Evolutionary conservation across 2,329 filamentous ascomycete species (phyloP), one percentile per base, ranked within the genome.

Genomic region (Neonectria hederae): DNA sequence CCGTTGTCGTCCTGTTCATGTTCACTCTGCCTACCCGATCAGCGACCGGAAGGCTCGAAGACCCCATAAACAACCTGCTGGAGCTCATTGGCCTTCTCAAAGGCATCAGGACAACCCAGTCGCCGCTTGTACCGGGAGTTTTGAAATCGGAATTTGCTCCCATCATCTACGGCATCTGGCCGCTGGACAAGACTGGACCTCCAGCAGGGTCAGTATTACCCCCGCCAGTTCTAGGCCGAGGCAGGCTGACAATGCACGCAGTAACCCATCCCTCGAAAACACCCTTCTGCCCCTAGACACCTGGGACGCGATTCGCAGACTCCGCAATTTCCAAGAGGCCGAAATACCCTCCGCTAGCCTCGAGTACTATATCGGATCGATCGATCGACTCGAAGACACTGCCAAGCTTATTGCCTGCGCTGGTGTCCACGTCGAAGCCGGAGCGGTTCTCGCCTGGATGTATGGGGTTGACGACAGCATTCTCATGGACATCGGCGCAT

Each of bases 1-100:
- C n/a, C 14, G 77, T 76, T 4, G 77, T 76, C 54, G 75, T 81
- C 3, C 14, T 76, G 7, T 69, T 69, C n/a, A 75, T 75, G 69
- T 38, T 73, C 26, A 69, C 67, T 9, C 65, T 74, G 8, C 72
- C 72, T 0, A 61, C 30, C 26, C 69, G 72, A 4, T 69, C 65
- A 38, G 62, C 65, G 9, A 58, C 57, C 21, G 53, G 59, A 22
- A 35, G 49, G 4, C 63, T 74, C 2, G 69, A 69, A 38, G 54
- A 67, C 17, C 72, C 72, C 1, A 64, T 74, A 19, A 59, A 35
- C 11, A 72, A 69, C 30, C 28, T 72, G 14, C 59, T 72, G 6
- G 67, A 74, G 42, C 56, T 74, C 17, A 62, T 68, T 24, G 56
- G 60, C 3, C 63, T 74, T 40, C 42, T 73, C 6, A 67, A 66